Percentiles rank a stretch among this genome's conserved stretches.
phyloP scores from a whole-genome alignment of 2,329 filamentous ascomycete species.

The Paracoccidioides lutzii region DNA sequence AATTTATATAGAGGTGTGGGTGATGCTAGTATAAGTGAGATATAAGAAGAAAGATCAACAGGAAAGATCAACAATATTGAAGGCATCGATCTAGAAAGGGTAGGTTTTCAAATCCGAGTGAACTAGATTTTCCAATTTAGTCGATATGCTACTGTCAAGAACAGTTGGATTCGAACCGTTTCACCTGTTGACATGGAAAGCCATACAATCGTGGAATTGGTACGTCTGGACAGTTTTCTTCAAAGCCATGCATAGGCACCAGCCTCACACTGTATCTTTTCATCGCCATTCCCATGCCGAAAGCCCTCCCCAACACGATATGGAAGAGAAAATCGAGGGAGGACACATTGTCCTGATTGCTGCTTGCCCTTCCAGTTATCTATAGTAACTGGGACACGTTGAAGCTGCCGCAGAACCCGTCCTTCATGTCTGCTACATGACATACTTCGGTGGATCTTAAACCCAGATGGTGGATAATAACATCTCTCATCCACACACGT shows the following conservation, averaged over 20 bases:
- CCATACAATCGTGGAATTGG: constrained; percentile 10
- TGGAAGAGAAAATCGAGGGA: neutral
- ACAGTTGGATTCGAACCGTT: constrained; percentile 3
- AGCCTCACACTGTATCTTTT: constrained; percentile 2
- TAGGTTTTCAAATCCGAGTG: neutral
- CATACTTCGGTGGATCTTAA: constrained; percentile 9
- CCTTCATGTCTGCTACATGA: constrained; percentile 13
- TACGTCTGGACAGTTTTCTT: constrained; percentile 6
- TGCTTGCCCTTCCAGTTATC: neutral
- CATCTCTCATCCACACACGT: constrained; percentile 14
- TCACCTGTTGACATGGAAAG: constrained; percentile 8
- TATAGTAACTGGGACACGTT: constrained; percentile 16
- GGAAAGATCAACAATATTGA: too few species aligned
- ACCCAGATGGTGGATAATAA: constrained; percentile 19
- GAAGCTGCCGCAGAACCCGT: constrained; percentile 25
- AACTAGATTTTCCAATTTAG: neutral
- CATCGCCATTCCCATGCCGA: neutral
- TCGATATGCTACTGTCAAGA: neutral
- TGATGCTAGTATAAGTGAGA: too few species aligned
- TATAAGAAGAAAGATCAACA: too few species aligned
- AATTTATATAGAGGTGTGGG: too few species aligned
- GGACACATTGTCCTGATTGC: neutral
- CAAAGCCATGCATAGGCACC: constrained; percentile 3
- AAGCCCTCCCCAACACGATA: constrained; percentile 1
- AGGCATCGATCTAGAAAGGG: neutral